Conservation (phyloP, 2,329 filamentous ascomycete species). For the Monascus ruber region DNA sequence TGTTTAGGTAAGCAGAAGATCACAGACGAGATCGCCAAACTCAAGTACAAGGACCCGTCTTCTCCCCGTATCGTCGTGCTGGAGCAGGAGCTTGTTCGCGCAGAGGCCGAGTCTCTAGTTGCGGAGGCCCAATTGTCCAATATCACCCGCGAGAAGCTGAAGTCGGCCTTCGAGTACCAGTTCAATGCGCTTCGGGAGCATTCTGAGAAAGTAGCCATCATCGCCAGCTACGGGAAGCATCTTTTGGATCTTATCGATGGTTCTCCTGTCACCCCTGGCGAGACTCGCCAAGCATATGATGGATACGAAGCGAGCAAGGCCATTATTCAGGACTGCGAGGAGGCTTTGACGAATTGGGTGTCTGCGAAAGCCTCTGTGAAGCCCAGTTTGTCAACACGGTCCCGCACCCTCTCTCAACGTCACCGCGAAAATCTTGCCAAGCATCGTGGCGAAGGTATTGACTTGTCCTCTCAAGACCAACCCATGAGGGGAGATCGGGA, state of each 20-base stretch:
- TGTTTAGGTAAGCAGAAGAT: conserved; percentile 89
- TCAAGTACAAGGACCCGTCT: conserved; percentile 99
- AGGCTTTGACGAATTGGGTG: conserved; percentile 95
- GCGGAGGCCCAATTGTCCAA: conserved; percentile 97
- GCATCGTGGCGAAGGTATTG: conserved; percentile 60
- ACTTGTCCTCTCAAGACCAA: conserved; percentile 72
- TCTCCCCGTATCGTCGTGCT: conserved; percentile 95
- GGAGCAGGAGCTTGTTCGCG: conserved; percentile 95
- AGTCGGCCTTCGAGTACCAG: conserved; percentile 95
- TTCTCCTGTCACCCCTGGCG: conserved; percentile 89
- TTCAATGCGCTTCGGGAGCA: conserved; percentile 96
- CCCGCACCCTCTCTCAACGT: conserved; percentile 77
- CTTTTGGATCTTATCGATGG: conserved; percentile 95
- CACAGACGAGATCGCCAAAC: conserved; percentile 93
- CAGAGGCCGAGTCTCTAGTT: conserved; percentile 96
- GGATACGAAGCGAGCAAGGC: conserved; percentile 97
- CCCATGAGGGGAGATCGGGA: conserved; percentile 67
- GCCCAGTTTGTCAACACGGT: conserved; percentile 74
- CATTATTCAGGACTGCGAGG: conserved; percentile 98
- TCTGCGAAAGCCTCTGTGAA: conserved; percentile 77
- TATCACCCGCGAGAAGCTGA: conserved; percentile 98
- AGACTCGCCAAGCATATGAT: conserved; percentile 91
- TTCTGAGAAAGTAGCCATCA: conserved; percentile 95
- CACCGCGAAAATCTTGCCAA: conserved; percentile 60
- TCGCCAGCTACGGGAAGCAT: conserved; percentile 95